Evolutionary conservation across 768 basidiomycete species (phyloP).

Genomic region (Tremella yokohamensis): DNA sequence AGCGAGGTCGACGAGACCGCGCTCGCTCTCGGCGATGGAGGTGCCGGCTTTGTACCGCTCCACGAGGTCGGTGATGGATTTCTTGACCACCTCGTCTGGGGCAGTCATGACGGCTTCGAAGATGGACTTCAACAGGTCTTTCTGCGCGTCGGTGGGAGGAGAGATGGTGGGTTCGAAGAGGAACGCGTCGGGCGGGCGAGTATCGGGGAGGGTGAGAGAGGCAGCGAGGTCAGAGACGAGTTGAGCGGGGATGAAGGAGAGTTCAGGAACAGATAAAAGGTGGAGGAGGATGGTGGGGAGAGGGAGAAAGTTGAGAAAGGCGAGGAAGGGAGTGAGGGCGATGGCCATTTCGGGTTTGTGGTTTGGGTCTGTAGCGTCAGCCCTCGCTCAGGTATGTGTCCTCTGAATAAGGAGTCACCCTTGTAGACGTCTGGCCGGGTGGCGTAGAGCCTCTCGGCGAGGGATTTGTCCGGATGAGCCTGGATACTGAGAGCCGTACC

Average conservation of each 20-base stretch:
- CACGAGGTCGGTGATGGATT: slow-evolving; percentile 61
- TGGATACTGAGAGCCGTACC: slow-evolving; percentile 86
- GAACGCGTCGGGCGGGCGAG: slow-evolving; percentile 51
- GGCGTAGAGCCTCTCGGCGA: slow-evolving; percentile 67
- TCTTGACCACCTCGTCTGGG: slow-evolving; percentile 54
- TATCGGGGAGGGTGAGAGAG: slow-evolving; percentile 57
- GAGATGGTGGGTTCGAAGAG: slow-evolving; percentile 26
- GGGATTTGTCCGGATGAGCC: slow-evolving; percentile 81
- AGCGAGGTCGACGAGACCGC: slow-evolving; percentile 56
- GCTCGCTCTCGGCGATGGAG: slow-evolving; percentile 54
- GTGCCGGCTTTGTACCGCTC: slow-evolving; percentile 58
- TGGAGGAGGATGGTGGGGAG: slow-evolving; percentile 65
- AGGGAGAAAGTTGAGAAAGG: slow-evolving; percentile 89
- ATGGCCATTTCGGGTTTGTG: slow-evolving; percentile 99
- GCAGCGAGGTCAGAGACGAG: slow-evolving; percentile 54
- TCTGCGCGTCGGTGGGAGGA: slow-evolving; percentile 55
- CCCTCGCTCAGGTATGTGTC: too few species aligned
- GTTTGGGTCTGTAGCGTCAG: slow-evolving; percentile 64
- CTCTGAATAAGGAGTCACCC: slow-evolving; percentile 62
- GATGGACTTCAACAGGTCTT: slow-evolving; percentile 65
- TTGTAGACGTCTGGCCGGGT: slow-evolving; percentile 82
- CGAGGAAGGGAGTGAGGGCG: slow-evolving; percentile 83
- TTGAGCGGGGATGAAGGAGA: slow-evolving; percentile 63
- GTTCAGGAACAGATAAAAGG: slow-evolving; percentile 69
- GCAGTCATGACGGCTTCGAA: slow-evolving; percentile 86